Conservation (phyloP, 2,329 filamentous ascomycete species). For the Microcyclosporella mali region DNA sequence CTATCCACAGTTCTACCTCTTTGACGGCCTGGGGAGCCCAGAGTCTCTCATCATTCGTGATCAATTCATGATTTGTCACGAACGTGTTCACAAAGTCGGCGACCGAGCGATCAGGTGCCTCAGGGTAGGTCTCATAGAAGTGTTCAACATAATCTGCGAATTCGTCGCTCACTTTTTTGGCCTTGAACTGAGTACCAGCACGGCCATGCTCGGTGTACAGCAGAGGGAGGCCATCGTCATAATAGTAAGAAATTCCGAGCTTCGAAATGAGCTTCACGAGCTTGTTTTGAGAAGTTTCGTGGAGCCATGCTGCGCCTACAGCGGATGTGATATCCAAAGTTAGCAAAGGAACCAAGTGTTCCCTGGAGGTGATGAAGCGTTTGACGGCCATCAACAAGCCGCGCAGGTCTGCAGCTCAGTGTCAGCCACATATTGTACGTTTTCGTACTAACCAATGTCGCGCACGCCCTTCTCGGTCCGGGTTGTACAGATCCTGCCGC, state of each 20-base stretch:
- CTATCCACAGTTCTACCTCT: conserved; percentile 41
- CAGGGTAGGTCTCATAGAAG: conserved; percentile 38
- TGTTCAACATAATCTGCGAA: conserved; percentile 39
- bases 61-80: conserved; percentile 37
- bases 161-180: conserved; percentile 43
- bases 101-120: conserved; percentile 37
- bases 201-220: conserved; percentile 40
- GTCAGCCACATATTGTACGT: conserved; percentile 23
- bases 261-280: conserved; percentile 39
- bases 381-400: conserved; percentile 21
- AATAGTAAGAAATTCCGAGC: conserved; percentile 41
- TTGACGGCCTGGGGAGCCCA: conserved; percentile 42
- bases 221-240: conserved; percentile 39
- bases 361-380: conserved; percentile 24
- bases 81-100: conserved; percentile 39
- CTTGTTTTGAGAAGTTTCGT: conserved; percentile 42
- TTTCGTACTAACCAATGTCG: conserved; percentile 24
- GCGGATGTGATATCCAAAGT: conserved; percentile 3
- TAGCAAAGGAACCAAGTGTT: conserved; percentile 14
- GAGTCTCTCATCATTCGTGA: conserved; percentile 37
- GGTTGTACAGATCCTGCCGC: conserved; percentile 36
- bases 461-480: conserved; percentile 30
- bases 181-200: conserved; percentile 41
- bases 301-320: conserved; percentile 42
- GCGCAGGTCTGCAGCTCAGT: conserved; percentile 27